Base-by-base conservation (phyloP, 768 basidiomycete species). In the Hortiboletus flavorubellus region DNA sequence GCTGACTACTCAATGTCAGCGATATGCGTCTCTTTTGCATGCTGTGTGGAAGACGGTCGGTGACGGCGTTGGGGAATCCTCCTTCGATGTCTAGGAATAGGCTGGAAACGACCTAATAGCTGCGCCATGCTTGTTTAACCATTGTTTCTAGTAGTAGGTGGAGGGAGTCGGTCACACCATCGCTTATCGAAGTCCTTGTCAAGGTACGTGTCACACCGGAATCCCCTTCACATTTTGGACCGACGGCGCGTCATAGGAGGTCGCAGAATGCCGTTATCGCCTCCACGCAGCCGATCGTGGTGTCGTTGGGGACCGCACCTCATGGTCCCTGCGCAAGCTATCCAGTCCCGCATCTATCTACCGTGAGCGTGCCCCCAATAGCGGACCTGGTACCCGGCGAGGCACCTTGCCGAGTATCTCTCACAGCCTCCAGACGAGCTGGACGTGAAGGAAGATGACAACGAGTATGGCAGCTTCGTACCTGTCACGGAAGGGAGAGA, bases 161-260 rank as follows among this genome's bases (percentile, higher is more conserved):
- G 21, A 21, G 21, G 21, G 21, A 21, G 21, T 84, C 87, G 1
- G 91, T 92, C 69, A 91, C 89, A 0, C 81, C 89, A 5, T 80
- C 86, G 0, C 67, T 92, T 47, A 73, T 91, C 54, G 89, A 91
- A 56, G 80, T 88, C 46, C 76, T 92, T 43, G 90, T 91, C 64
- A 88, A 87, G 74, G 90, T 91, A 64, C 69, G 81, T 29, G 4
- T 38, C 41, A 12, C 9, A n/a, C 33, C 26, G 29, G 1, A 18
- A 26, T 43, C 11, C 35, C 45, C 45, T 47, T 38, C 12, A 15
- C 42, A 23, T 37, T 23, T 18, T 15, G 31, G 14, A 21, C 57
- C 16, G 29, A 71, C 54, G 5, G 40, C 4, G 29, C 8, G 45
- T 30, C 18, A 10, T 58, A 92, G 90, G 90, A 92, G 78, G 66